Conservation (phyloP, 805 yeast species). For the Saturnispora ahearnii region DNA sequence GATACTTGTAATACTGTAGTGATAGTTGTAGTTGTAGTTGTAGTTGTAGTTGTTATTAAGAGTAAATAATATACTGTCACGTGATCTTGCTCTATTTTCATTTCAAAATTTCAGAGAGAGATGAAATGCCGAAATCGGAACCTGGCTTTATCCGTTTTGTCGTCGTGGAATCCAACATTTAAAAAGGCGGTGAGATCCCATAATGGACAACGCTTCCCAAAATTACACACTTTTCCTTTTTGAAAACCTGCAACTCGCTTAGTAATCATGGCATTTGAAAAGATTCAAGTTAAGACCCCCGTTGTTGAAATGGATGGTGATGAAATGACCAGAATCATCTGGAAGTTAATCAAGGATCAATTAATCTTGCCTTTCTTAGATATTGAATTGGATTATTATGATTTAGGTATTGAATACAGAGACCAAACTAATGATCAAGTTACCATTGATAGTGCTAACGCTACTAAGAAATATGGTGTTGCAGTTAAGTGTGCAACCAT, state of each 20-base stretch:
- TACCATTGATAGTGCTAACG: conserved; percentile 82
- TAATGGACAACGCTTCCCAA: background rate
- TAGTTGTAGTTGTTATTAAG: no score
- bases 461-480: conserved; percentile 80
- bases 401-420: conserved; percentile 77
- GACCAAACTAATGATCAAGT: conserved; percentile 85
- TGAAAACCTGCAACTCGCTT: background rate
- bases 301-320: conserved; percentile 97
- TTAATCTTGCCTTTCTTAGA: conserved; percentile 79
- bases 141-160: background rate
- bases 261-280: conserved; percentile 26
- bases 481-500: conserved; percentile 97
- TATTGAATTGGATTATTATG: conserved; percentile 85
- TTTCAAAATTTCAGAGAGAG: background rate
- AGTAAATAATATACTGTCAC: background rate
- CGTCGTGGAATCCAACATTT: background rate
- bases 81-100: background rate
- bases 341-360: conserved; percentile 83
- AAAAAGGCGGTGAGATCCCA: background rate
- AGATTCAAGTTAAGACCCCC: conserved; percentile 77
- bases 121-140: conserved; percentile 1
- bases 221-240: background rate
- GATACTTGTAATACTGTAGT: no score
- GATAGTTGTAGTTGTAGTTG: no score
- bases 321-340: conserved; percentile 94